Percentiles rank a stretch among this genome's conserved stretches.
These are phyloP conservation scores for Epichloe scottii DNA, from an alignment of 2,329 filamentous ascomycete species.

Conservation along the genomic window DNA sequence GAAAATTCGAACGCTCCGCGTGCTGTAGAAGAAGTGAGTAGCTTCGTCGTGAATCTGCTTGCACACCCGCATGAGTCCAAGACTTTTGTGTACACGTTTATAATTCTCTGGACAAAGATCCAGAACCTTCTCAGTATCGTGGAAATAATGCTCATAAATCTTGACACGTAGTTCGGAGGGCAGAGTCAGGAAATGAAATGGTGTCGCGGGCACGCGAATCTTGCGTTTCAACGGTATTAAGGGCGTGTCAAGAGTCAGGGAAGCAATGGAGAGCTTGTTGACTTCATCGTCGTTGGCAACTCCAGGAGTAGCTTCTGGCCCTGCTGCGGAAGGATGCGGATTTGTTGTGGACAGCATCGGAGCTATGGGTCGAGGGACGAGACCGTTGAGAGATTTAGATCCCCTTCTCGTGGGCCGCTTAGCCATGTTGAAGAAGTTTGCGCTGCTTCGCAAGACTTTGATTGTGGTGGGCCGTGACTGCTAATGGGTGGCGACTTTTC, in stretches of 20 bases:
- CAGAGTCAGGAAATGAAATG: conserved; percentile 54
- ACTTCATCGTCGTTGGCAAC: conserved; percentile 29
- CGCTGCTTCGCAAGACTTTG: not conserved
- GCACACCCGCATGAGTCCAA: conserved; percentile 49
- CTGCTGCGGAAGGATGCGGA: conserved; percentile 24
- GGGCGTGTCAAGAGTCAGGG: conserved; percentile 30
- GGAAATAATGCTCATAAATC: conserved; percentile 54
- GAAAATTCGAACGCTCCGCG: conserved; percentile 52
- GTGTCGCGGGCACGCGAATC: conserved; percentile 22
- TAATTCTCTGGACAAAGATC: conserved; percentile 58
- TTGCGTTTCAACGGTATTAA: conserved; percentile 20
- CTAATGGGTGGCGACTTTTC: conserved; percentile 2
- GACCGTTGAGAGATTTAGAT: conserved; percentile 9
- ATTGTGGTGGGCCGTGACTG: not conserved
- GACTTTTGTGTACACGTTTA: conserved; percentile 44
- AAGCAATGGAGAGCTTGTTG: conserved; percentile 27
- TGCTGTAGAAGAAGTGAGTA: conserved; percentile 52
- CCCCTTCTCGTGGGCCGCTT: conserved; percentile 13
- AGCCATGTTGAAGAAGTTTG: conserved; percentile 10
- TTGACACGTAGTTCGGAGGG: conserved; percentile 58
- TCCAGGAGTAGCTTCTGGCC: conserved; percentile 17
- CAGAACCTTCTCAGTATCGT: conserved; percentile 38
- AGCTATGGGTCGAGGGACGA: conserved; percentile 19
- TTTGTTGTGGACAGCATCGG: conserved; percentile 16
- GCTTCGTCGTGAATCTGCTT: conserved; percentile 50